Evolutionary conservation across 257 asterid species (phyloP).

Genomic region (Ophiorrhiza pumila): DNA sequence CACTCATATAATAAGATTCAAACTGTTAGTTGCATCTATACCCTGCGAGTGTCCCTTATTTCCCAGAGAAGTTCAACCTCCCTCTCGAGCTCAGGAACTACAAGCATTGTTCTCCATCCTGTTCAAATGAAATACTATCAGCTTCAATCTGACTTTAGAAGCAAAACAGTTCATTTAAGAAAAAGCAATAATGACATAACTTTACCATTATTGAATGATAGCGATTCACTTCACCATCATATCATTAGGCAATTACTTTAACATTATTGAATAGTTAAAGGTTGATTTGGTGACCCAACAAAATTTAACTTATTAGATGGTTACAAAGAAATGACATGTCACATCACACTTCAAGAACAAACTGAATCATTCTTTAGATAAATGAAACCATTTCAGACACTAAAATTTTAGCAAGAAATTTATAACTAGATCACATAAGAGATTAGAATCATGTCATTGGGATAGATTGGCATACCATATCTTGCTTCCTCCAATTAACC

Average conservation of each 20-base stretch:
- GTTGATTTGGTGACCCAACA: not conserved
- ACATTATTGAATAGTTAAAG: not conserved
- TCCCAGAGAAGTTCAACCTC: slow-evolving; percentile 84
- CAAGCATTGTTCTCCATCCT: slow-evolving; percentile 99
- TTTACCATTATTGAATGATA: not conserved
- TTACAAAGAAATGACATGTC: not conserved
- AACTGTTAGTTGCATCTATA: slow-evolving; percentile 24
- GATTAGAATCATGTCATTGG: not conserved
- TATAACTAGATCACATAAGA: not conserved
- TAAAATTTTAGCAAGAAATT: not conserved
- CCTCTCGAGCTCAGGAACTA: slow-evolving; percentile 98
- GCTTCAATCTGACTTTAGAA: slow-evolving; percentile 21
- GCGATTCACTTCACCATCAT: not conserved
- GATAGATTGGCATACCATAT: not conserved
- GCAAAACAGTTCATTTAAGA: not conserved
- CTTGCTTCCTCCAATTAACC: not conserved
- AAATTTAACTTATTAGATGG: not conserved
- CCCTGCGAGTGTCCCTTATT: slow-evolving; percentile 75
- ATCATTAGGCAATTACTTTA: not conserved
- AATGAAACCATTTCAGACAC: not conserved
- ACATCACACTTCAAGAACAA: not conserved
- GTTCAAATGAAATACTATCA: slow-evolving; percentile 22
- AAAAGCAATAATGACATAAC: not conserved
- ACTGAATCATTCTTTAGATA: not conserved
- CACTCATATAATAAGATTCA: not conserved